Conservation (phyloP, 768 basidiomycete genomes). For the Phylloporus rhodoxanthus region DNA sequence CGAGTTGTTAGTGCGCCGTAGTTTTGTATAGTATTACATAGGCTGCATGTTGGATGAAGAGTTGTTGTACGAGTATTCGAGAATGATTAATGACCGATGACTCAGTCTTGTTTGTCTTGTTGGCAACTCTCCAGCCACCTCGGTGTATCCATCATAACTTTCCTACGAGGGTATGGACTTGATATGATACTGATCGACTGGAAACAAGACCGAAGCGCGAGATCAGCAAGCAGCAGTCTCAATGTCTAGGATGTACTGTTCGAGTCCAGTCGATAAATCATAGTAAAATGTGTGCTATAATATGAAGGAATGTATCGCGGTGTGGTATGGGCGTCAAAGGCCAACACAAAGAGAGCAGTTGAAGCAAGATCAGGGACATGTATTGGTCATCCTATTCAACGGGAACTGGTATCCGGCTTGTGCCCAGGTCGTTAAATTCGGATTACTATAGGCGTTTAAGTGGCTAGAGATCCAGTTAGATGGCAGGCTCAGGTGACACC, state of each 20-base stretch:
- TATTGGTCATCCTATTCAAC: constrained; percentile 42
- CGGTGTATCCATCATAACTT: background rate
- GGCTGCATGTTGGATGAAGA: too few species aligned
- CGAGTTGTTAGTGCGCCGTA: too few species aligned
- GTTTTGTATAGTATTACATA: too few species aligned
- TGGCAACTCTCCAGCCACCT: background rate
- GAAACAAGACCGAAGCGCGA: background rate
- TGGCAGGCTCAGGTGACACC: background rate
- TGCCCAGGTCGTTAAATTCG: constrained; percentile 84
- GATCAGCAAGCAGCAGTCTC: background rate
- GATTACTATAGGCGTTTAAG: constrained; percentile 61
- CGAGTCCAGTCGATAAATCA: constrained; percentile 20
- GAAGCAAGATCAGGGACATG: constrained; percentile 17
- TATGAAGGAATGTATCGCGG: constrained; percentile 20
- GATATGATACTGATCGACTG: constrained; percentile 4
- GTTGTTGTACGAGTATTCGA: too few species aligned
- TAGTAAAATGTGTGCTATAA: constrained; percentile 23
- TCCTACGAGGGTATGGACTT: constrained; percentile 1
- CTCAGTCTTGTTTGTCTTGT: too few species aligned
- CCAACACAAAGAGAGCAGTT: constrained; percentile 6
- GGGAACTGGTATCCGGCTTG: constrained; percentile 74
- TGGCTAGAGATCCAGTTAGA: constrained; percentile 20
- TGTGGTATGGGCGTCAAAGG: constrained; percentile 13
- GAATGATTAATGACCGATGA: too few species aligned
- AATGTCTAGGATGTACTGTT: constrained; percentile 14